These are phyloP conservation scores for Euphorbia schlechtendalii DNA, from an alignment of 441 rosid species.

Conservation along the genomic window DNA sequence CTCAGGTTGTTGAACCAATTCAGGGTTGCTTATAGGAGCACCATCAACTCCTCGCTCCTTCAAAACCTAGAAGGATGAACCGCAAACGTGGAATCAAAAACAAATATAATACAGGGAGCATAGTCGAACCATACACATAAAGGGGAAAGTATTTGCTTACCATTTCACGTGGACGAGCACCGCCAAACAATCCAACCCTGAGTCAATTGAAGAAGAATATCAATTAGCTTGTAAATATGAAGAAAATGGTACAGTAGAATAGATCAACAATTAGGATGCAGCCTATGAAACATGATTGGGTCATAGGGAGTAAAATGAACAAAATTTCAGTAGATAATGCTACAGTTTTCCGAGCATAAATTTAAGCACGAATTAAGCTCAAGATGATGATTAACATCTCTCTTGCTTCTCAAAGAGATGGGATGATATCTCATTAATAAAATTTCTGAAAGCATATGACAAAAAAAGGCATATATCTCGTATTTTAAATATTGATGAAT, in stretches of 20 bases:
- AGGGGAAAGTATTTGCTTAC: conserved; percentile 36
- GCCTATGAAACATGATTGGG: neutral
- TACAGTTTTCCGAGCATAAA: too few relatives aligned
- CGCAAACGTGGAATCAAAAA: too few relatives aligned
- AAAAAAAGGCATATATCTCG: too few relatives aligned
- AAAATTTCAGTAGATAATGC: too few relatives aligned
- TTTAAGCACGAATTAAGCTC: too few relatives aligned
- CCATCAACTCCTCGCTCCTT: conserved; percentile 61
- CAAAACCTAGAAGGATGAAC: conserved; percentile 46
- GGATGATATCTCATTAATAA: too few relatives aligned
- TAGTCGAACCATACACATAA: too few relatives aligned
- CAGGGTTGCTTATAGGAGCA: conserved; percentile 30
- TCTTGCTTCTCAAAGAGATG: too few relatives aligned
- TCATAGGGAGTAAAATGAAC: neutral
- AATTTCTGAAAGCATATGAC: too few relatives aligned
- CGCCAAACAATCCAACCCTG: conserved; percentile 74
- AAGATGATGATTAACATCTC: too few relatives aligned
- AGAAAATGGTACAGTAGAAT: neutral
- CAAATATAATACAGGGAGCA: too few relatives aligned
- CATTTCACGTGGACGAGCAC: conserved; percentile 79
- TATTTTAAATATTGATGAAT: neutral
- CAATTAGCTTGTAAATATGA: neutral
- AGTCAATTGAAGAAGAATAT: conserved; percentile 24
- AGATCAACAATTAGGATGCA: neutral
- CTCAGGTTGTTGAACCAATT: conserved; percentile 36